These are phyloP conservation scores for Aspergillus neotritici DNA, from an alignment of 2,329 filamentous ascomycete species.

Conservation along the genomic window DNA sequence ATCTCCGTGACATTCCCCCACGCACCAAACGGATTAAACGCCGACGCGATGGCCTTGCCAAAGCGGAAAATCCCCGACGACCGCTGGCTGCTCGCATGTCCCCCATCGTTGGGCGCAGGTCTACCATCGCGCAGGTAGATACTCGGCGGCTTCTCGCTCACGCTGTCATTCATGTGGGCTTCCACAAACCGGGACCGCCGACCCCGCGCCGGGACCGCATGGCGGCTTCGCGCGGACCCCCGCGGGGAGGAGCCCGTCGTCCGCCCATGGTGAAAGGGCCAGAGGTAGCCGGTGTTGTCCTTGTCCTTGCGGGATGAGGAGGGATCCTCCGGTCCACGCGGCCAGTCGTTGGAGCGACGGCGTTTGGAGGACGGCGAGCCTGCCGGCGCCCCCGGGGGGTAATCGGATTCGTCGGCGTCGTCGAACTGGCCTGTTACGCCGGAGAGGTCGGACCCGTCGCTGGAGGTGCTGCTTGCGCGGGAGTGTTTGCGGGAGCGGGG, in stretches of 20 bases:
- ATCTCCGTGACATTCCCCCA: conserved; percentile 39
- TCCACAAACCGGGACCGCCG: conserved; percentile 65
- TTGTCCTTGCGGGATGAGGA: conserved; percentile 11
- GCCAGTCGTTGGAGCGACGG: conserved; percentile 43
- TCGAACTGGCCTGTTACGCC: conserved; percentile 33
- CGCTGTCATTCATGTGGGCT: conserved; percentile 79
- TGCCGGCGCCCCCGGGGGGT: conserved; percentile 9
- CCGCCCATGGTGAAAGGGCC: conserved; percentile 11
- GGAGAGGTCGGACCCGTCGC: conserved; percentile 21
- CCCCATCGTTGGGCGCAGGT: conserved; percentile 11
- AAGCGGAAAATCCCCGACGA: conserved; percentile 50
- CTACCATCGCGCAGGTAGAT: conserved; percentile 53
- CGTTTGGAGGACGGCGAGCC: conserved; percentile 34
- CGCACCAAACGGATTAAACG: conserved; percentile 50
- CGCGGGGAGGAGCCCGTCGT: conserved; percentile 14
- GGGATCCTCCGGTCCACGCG: conserved; percentile 18
- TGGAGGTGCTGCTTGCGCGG: conserved; percentile 17
- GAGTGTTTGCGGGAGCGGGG: conserved; percentile 27
- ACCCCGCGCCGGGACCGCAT: conserved; percentile 23
- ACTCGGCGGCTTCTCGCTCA: conserved; percentile 64
- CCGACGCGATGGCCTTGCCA: conserved; percentile 49
- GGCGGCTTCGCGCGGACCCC: conserved; percentile 6
- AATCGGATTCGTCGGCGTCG: conserved; percentile 28
- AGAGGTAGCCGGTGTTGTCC: conserved; percentile 7
- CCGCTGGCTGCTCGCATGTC: conserved; percentile 26